Evolutionary conservation across 1,284 basidiomycete genomes (phyloP), one percentile per base, ranked within the genome.

Genomic region (Tranzscheliella williamsii): DNA sequence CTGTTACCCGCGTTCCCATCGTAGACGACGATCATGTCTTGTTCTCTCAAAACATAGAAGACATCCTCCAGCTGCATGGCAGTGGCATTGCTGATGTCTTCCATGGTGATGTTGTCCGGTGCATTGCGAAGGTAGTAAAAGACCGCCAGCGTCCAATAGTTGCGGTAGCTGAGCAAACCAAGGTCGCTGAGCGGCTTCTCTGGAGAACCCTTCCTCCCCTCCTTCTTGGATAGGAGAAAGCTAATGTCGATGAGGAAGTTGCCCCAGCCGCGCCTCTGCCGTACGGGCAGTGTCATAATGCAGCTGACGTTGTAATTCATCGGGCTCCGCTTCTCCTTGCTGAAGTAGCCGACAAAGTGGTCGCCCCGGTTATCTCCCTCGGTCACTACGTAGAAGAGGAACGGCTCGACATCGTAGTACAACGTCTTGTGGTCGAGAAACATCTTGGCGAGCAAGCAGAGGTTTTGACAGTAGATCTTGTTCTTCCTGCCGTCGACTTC

Each of bases 401-500:
- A 99, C 0, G 95, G 95, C 79, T 98, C 95, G 53, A 98, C 95
- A 79, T 99, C 95, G 80, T 99, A 98, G 80, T 98, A 98, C 33
- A 99, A 85, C 17, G 94, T 97, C 80, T 99, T 99, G 82, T 97
- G 94, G 76, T 98, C 93, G 64, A 99, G 85, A 79, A 98, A 99
- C 91, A 97, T 96, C 80, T 97, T 98, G 48, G 94, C 94, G 23
- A 99, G 83, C 45, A 99, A 83, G 79, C 95, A 98, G n/a, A 99
- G 84, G 76, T 99, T 97, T 78, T 98, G 95, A 78, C 95, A 98
- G 79, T 97, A 99, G 71, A 97, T 97, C 50, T 97, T 98, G 83
- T 96, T 96, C 81, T 92, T 92, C 64, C 94, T 84, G 34, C 95
- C 95, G 77, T 98, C 95, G 21, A 99, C 93, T 78, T 99, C 95